Base-by-base conservation (phyloP, 2,329 filamentous ascomycete genomes). In the Colletotrichum lini region DNA sequence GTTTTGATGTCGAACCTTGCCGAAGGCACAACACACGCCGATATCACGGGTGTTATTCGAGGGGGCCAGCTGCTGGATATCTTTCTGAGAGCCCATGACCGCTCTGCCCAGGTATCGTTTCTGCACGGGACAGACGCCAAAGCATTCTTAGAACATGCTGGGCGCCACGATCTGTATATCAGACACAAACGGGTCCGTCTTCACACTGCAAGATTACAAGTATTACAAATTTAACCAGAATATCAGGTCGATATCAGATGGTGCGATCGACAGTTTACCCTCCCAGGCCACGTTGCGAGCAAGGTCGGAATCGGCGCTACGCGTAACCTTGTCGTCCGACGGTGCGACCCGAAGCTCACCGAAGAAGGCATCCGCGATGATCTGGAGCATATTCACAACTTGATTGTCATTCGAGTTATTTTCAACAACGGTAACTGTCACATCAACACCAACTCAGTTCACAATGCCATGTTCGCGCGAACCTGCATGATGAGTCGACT, bases 371-470 rank as follows among this genome's bases (percentile, higher is more conserved):
- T 97, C 73, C 90, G 92, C 13, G 87, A 91, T 5, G 93, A 97
- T 75, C 85, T 96, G 47, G 92, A 95, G 30, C 94, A 97, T 78
- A 96, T 97, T 72, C 91, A 96, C 82, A 93, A 94, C 73, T 85
- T 97, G 1, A 84, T 92, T 26, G 88, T 97, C 13, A 85, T 96
- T 76, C 88, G 88, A 53, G 82, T 96, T 54, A 81, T 82, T 9
- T 92, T 93, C 79, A 80, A 82, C 3, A 83, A 85, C 21, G 85
- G 85, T 4, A 88, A 90, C 79, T 92, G 88, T 70, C 89, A 89
- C 79, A 90, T 97, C 74, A 91, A 89, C 66, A 94, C 92, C 9
- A 97, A 95, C 79, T 94, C 93, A 0, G 87, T 97, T 12, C 88
- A 92, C 76, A 91, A 92, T 73, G 92, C 94, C 13, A 86, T 94